phyloP scores from a whole-genome alignment of 805 yeast genomes.

The Saturnispora bothae region DNA sequence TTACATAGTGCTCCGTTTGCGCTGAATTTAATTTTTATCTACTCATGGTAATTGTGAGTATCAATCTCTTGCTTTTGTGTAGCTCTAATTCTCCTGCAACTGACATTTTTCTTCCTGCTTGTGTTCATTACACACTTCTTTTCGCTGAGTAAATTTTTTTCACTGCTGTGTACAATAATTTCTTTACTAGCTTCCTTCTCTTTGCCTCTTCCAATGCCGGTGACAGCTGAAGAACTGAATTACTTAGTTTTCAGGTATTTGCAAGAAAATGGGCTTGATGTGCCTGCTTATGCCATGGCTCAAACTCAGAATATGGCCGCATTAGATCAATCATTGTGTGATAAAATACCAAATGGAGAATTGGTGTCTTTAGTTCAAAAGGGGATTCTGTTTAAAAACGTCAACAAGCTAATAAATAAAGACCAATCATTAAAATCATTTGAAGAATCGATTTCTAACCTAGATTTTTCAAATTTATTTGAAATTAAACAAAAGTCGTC shows the following conservation, averaged over 20 bases:
- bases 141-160: not conserved
- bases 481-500: too few species aligned
- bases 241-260: slow-evolving; percentile 88
- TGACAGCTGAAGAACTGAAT: slow-evolving; percentile 76
- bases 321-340: slow-evolving; percentile 41
- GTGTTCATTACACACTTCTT: too few species aligned
- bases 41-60: too few species aligned
- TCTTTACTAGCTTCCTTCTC: too few species aligned
- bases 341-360: slow-evolving; percentile 63
- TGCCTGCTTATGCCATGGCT: slow-evolving; percentile 71
- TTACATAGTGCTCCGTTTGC: too few species aligned
- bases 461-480: not conserved
- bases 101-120: too few species aligned
- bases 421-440: not conserved
- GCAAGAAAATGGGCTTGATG: slow-evolving; percentile 72
- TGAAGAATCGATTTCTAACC: not conserved
- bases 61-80: too few species aligned
- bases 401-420: not conserved
- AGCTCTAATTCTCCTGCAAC: too few species aligned
- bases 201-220: too few species aligned
- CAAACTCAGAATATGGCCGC: slow-evolving; percentile 57
- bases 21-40: too few species aligned
- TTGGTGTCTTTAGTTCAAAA: slow-evolving; percentile 75
- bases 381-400: slow-evolving; percentile 54
- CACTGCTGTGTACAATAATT: too few species aligned